Conservation (phyloP, 2,329 filamentous ascomycete genomes). For the Achaetomium macrosporum region DNA sequence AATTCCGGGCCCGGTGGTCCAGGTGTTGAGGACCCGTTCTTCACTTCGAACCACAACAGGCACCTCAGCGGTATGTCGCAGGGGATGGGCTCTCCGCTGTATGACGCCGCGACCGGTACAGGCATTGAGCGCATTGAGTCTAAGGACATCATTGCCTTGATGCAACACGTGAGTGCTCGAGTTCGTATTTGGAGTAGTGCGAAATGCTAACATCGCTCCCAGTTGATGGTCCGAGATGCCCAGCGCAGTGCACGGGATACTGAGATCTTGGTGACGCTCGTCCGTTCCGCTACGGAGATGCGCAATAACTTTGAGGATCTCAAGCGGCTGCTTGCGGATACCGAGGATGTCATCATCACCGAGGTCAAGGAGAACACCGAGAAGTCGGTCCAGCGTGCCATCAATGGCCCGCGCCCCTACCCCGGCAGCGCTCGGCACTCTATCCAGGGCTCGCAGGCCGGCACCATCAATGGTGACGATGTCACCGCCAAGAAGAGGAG, state of each 20-base stretch:
- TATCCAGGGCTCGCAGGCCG: constrained; percentile 51
- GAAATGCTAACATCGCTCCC: constrained; percentile 24
- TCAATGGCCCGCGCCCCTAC: constrained; percentile 81
- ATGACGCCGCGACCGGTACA: constrained; percentile 80
- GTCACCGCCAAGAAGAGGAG: constrained; percentile 75
- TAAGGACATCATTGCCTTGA: constrained; percentile 91
- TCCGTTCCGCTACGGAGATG: constrained; percentile 93
- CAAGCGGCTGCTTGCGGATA: constrained; percentile 84
- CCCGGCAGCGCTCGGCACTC: constrained; percentile 61
- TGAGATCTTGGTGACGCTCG: constrained; percentile 89
- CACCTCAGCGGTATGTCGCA: constrained; percentile 87
- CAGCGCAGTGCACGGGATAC: constrained; percentile 94
- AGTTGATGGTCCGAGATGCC: constrained; percentile 91
- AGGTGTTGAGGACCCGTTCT: constrained; percentile 60
- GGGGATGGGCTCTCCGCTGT: constrained; percentile 82
- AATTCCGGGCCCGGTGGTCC: constrained; percentile 41
- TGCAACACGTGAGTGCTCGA: constrained; percentile 74
- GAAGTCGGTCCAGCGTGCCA: constrained; percentile 71
- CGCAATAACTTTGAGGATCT: constrained; percentile 93
- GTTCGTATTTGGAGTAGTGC: background rate
- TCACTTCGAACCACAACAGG: constrained; percentile 52
- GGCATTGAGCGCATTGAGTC: constrained; percentile 91
- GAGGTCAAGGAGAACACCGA: constrained; percentile 85
- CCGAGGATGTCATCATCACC: constrained; percentile 82
- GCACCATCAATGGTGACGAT: constrained; percentile 45